These are phyloP conservation scores for Torulaspora microellipsoides DNA, from an alignment of 805 yeast genomes.

Conservation along the genomic window DNA sequence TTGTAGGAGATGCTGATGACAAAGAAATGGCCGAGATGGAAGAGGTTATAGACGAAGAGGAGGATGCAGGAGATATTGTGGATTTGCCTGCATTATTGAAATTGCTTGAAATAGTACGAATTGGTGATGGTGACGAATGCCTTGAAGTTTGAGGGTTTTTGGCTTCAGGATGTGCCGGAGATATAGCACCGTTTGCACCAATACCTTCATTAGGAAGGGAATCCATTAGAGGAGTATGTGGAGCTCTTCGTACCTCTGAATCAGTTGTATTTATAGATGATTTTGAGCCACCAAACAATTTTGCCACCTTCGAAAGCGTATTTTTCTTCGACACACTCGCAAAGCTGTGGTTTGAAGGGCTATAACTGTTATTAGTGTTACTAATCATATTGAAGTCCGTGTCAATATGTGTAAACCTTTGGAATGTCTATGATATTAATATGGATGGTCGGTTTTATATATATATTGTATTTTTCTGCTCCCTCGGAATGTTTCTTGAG, in stretches of 20 bases:
- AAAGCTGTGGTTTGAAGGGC: background rate
- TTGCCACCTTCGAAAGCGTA: slow-evolving; percentile 13
- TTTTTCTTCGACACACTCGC: slow-evolving; percentile 11
- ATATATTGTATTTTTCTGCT: too few species aligned
- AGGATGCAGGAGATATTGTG: slow-evolving; percentile 13
- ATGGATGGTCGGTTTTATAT: too few species aligned
- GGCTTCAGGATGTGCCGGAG: background rate
- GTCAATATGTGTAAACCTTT: too few species aligned
- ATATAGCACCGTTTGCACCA: background rate
- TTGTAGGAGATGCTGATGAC: slow-evolving; percentile 14
- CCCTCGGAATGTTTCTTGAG: too few species aligned
- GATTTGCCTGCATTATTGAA: slow-evolving; percentile 3
- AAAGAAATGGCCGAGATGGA: slow-evolving; percentile 14
- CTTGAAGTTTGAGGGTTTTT: background rate
- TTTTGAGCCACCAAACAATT: slow-evolving; percentile 8
- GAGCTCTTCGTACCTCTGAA: background rate
- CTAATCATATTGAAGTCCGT: background rate
- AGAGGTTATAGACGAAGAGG: slow-evolving; percentile 16
- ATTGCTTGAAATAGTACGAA: slow-evolving; percentile 4
- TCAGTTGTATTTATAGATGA: slow-evolving; percentile 1
- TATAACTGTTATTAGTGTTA: background rate
- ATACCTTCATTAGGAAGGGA: background rate
- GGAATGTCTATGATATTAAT: too few species aligned
- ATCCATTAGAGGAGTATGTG: background rate
- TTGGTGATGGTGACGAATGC: slow-evolving; percentile 3